Percentiles rank a stretch among this genome's conserved stretches.
phyloP scores from a whole-genome alignment of 495 filamentous ascomycete species.

The Rhypophila decipiens region DNA sequence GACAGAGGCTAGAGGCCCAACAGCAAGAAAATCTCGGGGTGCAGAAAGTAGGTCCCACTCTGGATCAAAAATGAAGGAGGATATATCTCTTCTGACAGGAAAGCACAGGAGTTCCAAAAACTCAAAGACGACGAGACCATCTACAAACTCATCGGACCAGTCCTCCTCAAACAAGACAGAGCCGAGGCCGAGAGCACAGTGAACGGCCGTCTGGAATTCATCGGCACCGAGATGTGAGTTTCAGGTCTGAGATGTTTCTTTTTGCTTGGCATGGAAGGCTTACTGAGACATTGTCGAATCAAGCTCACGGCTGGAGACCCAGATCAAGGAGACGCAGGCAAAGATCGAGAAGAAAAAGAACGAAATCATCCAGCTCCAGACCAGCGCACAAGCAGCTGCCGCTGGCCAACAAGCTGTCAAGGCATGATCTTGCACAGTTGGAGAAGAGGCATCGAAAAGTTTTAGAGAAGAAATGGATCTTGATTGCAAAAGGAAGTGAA shows the following conservation, averaged over 20 bases:
- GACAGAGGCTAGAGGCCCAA: conserved; percentile 90
- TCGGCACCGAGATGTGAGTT: conserved; percentile 81
- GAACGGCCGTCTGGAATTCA: conserved; percentile 83
- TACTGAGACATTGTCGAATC: neutral
- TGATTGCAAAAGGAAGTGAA: neutral
- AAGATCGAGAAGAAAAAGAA: conserved; percentile 73
- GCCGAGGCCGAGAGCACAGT: conserved; percentile 83
- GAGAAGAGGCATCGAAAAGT: too few species aligned
- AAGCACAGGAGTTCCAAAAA: conserved; percentile 77
- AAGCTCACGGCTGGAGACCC: conserved; percentile 75
- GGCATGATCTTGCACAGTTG: conserved; percentile 9
- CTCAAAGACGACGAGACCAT: conserved; percentile 78
- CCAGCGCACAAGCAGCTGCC: conserved; percentile 30
- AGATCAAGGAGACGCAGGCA: conserved; percentile 71
- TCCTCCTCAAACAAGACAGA: conserved; percentile 90
- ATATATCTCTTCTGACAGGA: too few species aligned
- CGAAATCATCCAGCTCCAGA: conserved; percentile 44
- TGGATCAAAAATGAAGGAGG: too few species aligned
- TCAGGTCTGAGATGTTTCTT: too few species aligned
- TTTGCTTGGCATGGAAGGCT: neutral
- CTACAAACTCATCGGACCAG: conserved; percentile 90
- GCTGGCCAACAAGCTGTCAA: conserved; percentile 11
- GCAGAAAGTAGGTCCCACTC: conserved; percentile 65
- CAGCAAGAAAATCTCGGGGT: conserved; percentile 87
- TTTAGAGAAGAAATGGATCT: too few species aligned